Base-by-base conservation (phyloP, 2,329 filamentous ascomycete species). In the Bipolaris gigantea region DNA sequence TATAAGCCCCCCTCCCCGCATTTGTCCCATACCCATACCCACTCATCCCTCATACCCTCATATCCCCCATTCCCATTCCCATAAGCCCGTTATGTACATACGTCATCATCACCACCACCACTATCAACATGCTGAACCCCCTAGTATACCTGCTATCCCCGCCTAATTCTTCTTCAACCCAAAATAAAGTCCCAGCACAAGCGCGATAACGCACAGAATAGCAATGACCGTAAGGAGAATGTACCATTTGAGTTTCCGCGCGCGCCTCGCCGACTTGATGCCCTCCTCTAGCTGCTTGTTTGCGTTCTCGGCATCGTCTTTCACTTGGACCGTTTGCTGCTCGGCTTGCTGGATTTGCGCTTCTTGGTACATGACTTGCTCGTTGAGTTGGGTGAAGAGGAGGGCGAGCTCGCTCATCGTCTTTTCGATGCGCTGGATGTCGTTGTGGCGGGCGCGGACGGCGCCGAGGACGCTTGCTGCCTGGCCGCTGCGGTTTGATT, bases 241-340 rank as follows among this genome's bases (percentile, higher is more conserved):
- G 83, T 84, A 91, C 89, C 90, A 92, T 81, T 93, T 93, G 76
- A 90, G 83, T 79, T 86, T 89, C 66, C 89, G 83, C 64, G 84
- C 82, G 64, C 84, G 81, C 61, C 83, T 80, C 45, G 89, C 89
- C 65, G 83, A 83, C 60, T 83, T 80, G 63, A 88, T 89, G 55
- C 86, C 89, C 69, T 84, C 80, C 62, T 82, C 81, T 56, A 93
- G 83, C 64, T 93, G 83, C 56, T 80, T 78, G 74, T 89, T 90
- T 62, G 84, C 89, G 60, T 85, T 81, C 64, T 88, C 81, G 47
- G 90, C 82, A 70, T 92, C 83, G 56, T 84, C 79, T 57, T 82
- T 82, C 11, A 89, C 87, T 65, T 86, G 79, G 53, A 83, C 77
- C 35, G 88, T 88, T 71, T 88, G 85, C 50, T 82, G 71, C 73